Base-by-base conservation (phyloP, 768 basidiomycete species). In the Lactarius deliciosus region DNA sequence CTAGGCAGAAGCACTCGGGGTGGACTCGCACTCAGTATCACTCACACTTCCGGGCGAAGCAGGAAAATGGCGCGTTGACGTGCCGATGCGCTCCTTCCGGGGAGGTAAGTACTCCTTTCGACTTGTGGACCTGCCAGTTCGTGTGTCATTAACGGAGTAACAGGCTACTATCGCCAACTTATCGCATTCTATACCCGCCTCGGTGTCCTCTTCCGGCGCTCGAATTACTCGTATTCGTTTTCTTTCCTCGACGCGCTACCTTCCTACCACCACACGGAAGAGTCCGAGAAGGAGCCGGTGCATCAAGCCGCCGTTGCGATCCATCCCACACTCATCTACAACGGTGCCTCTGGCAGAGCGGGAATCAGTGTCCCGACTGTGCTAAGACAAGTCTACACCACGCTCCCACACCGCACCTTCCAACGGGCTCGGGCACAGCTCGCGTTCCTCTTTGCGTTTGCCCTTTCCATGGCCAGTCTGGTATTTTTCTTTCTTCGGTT, bases 81-180 rank as follows among this genome's bases (percentile, higher is more conserved):
- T 91, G 0, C 91, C 91, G 0, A 92, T 92, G 91, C 78, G 91
- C 50, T 86, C 86, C 1, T 92, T 92, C 73, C 90, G 92, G 80
- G 87, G 86, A 77, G 89, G 89, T 87, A 63, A 60, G 83, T 70
- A 6, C 11, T 10, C 16, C n/a, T 1, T 40, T 5, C 38, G 10
- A 22, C 50, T 53, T 11, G 25, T 43, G n/a, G 13, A 10, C 9
- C 20, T 16, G 58, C 18, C 41, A 28, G 13, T 60, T 32, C 0
- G n/a, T 41, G 32, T 13, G 22, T 34, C 34, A 22, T 34, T 20
- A 28, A 47, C 41, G 53, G 34, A 16, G 25, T 22, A 9, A 28
- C 66, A 89, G 90, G 91, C 0, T 91, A 91, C 74, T 92, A 92
- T 73, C 83, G 83, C 0, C 82, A 85, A 53, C 79, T 92, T 22